These are phyloP conservation scores for Lentinula aciculospora DNA, from an alignment of 768 basidiomycete genomes.

Conservation along the genomic window DNA sequence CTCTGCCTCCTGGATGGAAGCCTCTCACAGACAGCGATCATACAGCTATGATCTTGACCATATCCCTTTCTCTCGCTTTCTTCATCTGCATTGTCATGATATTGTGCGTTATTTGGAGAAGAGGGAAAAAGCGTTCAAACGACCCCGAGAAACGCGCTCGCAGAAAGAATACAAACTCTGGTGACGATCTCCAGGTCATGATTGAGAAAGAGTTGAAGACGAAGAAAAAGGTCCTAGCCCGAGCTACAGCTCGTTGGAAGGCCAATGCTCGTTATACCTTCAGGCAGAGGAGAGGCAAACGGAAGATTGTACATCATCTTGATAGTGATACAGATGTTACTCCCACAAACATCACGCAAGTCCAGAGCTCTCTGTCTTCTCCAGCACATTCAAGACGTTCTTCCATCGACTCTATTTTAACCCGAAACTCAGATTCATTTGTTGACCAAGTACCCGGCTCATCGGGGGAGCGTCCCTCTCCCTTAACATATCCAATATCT, in stretches of 20 bases:
- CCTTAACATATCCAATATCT: conserved; percentile 11
- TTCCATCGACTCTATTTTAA: background rate
- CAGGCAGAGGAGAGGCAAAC: conserved; percentile 49
- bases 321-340: background rate
- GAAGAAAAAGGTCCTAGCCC: conserved; percentile 58
- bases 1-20: conserved; percentile 56
- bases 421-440: background rate
- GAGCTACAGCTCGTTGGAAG: conserved; percentile 65
- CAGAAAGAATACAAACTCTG: conserved; percentile 22
- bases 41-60: conserved; percentile 44
- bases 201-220: conserved; percentile 39
- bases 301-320: conserved; percentile 15
- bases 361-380: background rate
- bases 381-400: conserved; percentile 2
- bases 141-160: conserved; percentile 51
- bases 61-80: conserved; percentile 60
- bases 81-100: conserved; percentile 59
- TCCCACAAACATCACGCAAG: background rate
- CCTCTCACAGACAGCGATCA: conserved; percentile 20
- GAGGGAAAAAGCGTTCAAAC: conserved; percentile 26
- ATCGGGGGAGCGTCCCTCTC: background rate
- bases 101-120: conserved; percentile 56
- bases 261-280: conserved; percentile 56
- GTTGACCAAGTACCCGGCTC: background rate
- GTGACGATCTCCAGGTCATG: conserved; percentile 20